phyloP scores from a whole-genome alignment of 1,139 yeast species.

The Candida tropicalis region DNA sequence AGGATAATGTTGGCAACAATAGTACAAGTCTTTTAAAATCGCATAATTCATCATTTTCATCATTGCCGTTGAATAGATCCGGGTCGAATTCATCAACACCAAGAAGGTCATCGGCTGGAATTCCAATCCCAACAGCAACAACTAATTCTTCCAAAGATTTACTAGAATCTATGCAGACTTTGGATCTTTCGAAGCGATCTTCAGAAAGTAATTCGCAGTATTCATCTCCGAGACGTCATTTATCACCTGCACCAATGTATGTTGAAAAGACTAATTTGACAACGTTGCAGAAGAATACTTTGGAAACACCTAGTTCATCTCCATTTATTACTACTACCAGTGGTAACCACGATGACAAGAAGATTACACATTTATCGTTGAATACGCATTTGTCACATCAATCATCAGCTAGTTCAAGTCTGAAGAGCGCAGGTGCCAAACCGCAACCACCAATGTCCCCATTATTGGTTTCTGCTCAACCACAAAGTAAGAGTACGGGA shows the following conservation, averaged over 20 bases:
- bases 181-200: constrained; percentile 25
- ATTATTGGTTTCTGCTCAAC: constrained; percentile 63
- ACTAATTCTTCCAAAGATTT: constrained; percentile 29
- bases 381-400: constrained; percentile 11
- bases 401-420: constrained; percentile 13
- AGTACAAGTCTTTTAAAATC: constrained; percentile 12
- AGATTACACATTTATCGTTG: constrained; percentile 19
- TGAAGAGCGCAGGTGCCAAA: constrained; percentile 20
- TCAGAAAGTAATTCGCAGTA: constrained; percentile 33
- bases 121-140: constrained; percentile 2
- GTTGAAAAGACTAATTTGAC: constrained; percentile 52
- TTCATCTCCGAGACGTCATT: constrained; percentile 55
- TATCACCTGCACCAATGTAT: constrained; percentile 53
- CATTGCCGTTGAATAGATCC: constrained; percentile 12
- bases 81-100: constrained; percentile 15
- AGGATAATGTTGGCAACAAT: constrained; percentile 7
- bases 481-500: constrained; percentile 56
- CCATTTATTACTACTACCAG: constrained; percentile 13
- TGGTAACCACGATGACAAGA: constrained; percentile 13
- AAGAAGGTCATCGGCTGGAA: constrained; percentile 21
- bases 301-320: constrained; percentile 17
- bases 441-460: constrained; percentile 79
- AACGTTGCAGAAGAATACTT: constrained; percentile 53
- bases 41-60: constrained; percentile 16
- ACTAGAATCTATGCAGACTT: constrained; percentile 31